Evolutionary conservation across 805 yeast species (phyloP).

Genomic region (Yarrowia alimentaria): DNA sequence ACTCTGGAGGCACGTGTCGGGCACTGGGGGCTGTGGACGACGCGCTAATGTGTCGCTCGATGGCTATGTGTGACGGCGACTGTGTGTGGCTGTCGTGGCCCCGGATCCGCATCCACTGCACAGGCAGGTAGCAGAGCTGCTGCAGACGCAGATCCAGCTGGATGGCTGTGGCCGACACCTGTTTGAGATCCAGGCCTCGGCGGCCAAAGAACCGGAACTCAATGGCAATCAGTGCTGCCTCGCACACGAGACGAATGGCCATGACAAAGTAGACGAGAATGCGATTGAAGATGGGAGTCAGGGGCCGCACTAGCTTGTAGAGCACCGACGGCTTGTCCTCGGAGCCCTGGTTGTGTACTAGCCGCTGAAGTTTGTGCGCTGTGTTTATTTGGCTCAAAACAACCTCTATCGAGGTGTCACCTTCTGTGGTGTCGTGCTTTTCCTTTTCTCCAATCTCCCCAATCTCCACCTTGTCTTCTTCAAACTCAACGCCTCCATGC

Average conservation of each 20-base stretch:
- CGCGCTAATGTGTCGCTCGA: constrained; percentile 51
- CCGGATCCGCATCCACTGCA: constrained; percentile 48
- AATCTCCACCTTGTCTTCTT: constrained; percentile 26
- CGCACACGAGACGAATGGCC: constrained; percentile 37
- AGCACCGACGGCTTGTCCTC: neutral
- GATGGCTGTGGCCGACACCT: constrained; percentile 61
- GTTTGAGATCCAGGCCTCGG: constrained; percentile 39
- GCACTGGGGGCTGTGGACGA: constrained; percentile 44
- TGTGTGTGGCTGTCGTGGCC: constrained; percentile 24
- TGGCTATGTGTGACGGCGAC: constrained; percentile 10
- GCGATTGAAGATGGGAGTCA: constrained; percentile 30
- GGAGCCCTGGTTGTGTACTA: constrained; percentile 4
- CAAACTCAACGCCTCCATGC: constrained; percentile 32
- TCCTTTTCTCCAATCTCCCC: constrained; percentile 32
- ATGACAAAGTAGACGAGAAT: constrained; percentile 32
- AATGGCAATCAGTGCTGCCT: constrained; percentile 37
- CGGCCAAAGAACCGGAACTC: constrained; percentile 36
- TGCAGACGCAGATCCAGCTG: constrained; percentile 76
- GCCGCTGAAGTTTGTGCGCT: neutral
- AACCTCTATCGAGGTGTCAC: constrained; percentile 29
- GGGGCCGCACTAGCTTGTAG: constrained; percentile 11
- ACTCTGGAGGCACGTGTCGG: constrained; percentile 46
- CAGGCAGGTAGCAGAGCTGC: constrained; percentile 75
- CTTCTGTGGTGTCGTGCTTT: no score
- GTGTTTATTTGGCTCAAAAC: constrained; percentile 28